Evolutionary conservation across 1,139 yeast species (phyloP).

Genomic region (Nakaseomyces kungkrabaensis): DNA sequence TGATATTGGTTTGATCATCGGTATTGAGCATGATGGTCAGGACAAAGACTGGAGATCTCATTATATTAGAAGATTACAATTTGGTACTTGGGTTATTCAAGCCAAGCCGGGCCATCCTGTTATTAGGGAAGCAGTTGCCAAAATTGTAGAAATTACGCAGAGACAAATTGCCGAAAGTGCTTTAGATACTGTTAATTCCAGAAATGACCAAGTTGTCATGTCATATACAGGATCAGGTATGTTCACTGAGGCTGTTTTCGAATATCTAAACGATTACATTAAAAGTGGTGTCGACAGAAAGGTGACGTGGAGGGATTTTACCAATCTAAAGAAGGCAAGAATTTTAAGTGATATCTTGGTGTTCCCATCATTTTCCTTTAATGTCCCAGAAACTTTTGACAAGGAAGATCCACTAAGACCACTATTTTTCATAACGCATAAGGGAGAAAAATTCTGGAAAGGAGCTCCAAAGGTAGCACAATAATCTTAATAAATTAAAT

Average conservation of each 20-base stretch:
- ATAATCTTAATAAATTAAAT: neutral
- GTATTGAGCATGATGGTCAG: slow-evolving; percentile 64
- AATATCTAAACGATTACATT: slow-evolving; percentile 48
- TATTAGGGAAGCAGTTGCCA: slow-evolving; percentile 55
- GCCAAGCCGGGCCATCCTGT: slow-evolving; percentile 68
- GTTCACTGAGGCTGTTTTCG: slow-evolving; percentile 65
- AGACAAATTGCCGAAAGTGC: neutral
- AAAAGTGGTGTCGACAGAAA: slow-evolving; percentile 36
- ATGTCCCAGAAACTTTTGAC: slow-evolving; percentile 20
- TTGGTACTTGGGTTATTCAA: slow-evolving; percentile 71
- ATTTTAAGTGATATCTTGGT: slow-evolving; percentile 71
- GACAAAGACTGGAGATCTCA: slow-evolving; percentile 62
- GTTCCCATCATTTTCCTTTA: slow-evolving; percentile 72
- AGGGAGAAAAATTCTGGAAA: slow-evolving; percentile 27
- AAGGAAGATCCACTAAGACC: slow-evolving; percentile 20
- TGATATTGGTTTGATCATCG: slow-evolving; percentile 55
- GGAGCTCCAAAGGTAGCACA: slow-evolving; percentile 20
- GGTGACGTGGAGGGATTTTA: slow-evolving; percentile 54
- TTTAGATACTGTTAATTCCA: slow-evolving; percentile 29
- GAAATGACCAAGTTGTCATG: slow-evolving; percentile 49
- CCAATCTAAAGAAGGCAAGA: slow-evolving; percentile 55
- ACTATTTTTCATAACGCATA: slow-evolving; percentile 24
- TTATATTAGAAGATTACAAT: slow-evolving; percentile 61
- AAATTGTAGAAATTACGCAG: slow-evolving; percentile 29
- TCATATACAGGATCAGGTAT: slow-evolving; percentile 76